Evolutionary conservation across 768 basidiomycete genomes (phyloP).

Genomic region (Leccinellum rugosiceps): DNA sequence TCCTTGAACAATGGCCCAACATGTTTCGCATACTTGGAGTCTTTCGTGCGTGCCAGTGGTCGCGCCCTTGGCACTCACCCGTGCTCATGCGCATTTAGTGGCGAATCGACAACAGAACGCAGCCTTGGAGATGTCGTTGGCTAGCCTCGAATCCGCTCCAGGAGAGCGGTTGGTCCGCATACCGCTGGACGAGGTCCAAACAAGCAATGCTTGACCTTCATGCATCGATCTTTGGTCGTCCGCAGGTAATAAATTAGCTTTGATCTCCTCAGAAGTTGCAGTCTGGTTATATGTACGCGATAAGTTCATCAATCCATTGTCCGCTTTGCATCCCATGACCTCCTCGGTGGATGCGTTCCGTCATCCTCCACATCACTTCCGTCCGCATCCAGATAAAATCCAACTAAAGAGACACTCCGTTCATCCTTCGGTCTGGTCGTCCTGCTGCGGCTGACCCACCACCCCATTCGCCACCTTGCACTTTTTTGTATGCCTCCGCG

Average conservation of each 20-base stretch:
- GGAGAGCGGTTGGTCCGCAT: conserved; percentile 73
- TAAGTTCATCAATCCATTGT: too few species aligned
- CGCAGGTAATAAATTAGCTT: too few species aligned
- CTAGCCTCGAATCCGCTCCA: conserved; percentile 17
- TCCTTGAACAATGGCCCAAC: conserved; percentile 76
- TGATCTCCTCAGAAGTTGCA: too few species aligned
- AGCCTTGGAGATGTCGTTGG: conserved; percentile 22
- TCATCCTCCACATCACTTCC: too few species aligned
- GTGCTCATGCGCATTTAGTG: conserved; percentile 35
- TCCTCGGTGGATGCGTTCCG: too few species aligned
- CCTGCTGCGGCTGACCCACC: background rate
- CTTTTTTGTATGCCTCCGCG: conserved; percentile 24
- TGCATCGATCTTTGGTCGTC: conserved; percentile 1
- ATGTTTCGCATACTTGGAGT: conserved; percentile 76
- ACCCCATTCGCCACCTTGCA: conserved; percentile 24
- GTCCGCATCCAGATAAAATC: too few species aligned
- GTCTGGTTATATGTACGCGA: too few species aligned
- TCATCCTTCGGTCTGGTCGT: conserved; percentile 2
- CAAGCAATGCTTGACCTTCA: conserved; percentile 11
- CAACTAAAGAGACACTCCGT: background rate
- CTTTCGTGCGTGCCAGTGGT: conserved; percentile 60
- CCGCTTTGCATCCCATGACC: too few species aligned
- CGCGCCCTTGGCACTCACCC: background rate
- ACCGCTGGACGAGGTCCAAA: conserved; percentile 63
- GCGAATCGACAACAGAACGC: conserved; percentile 41